Evolutionary conservation across 805 yeast genomes (phyloP).

Genomic region (Yamadazyma insecticola): DNA sequence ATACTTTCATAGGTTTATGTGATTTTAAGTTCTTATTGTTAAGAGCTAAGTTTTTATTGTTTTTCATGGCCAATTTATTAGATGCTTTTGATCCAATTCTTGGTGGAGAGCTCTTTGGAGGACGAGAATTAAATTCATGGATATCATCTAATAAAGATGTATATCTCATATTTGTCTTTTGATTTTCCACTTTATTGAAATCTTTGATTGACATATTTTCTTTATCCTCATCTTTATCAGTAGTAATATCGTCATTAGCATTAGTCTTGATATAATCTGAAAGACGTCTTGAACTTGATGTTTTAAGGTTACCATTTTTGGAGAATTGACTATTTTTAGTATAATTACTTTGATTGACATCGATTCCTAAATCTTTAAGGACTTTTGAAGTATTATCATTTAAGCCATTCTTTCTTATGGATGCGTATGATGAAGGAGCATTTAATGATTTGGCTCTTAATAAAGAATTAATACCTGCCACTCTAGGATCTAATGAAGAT

Average conservation of each 20-base stretch:
- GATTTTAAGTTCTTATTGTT: too few species aligned
- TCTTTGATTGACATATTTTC: slow-evolving; percentile 3
- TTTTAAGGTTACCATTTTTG: slow-evolving; percentile 18
- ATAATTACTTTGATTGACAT: too few species aligned
- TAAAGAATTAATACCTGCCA: slow-evolving; percentile 16
- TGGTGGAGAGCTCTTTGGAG: too few species aligned
- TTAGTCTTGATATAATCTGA: slow-evolving; percentile 13
- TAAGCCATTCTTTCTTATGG: slow-evolving; percentile 10
- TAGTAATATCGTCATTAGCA: too few species aligned
- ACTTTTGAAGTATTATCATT: slow-evolving; percentile 28
- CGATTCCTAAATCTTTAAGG: slow-evolving; percentile 35
- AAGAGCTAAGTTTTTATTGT: too few species aligned
- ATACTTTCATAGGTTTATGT: too few species aligned
- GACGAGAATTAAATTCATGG: too few species aligned
- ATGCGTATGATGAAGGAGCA: slow-evolving; percentile 19
- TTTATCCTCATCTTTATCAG: slow-evolving; percentile 7
- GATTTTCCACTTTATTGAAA: slow-evolving; percentile 3
- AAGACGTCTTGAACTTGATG: slow-evolving; percentile 34
- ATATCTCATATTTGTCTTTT: too few species aligned
- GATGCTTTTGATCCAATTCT: too few species aligned
- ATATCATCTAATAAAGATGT: too few species aligned
- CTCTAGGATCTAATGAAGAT: slow-evolving; percentile 36
- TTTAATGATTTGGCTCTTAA: slow-evolving; percentile 35
- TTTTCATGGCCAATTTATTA: too few species aligned
- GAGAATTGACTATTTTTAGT: too few species aligned